These are phyloP conservation scores for Annona squamosa DNA, from an alignment of 164 flowering plant species.

Conservation along the genomic window DNA sequence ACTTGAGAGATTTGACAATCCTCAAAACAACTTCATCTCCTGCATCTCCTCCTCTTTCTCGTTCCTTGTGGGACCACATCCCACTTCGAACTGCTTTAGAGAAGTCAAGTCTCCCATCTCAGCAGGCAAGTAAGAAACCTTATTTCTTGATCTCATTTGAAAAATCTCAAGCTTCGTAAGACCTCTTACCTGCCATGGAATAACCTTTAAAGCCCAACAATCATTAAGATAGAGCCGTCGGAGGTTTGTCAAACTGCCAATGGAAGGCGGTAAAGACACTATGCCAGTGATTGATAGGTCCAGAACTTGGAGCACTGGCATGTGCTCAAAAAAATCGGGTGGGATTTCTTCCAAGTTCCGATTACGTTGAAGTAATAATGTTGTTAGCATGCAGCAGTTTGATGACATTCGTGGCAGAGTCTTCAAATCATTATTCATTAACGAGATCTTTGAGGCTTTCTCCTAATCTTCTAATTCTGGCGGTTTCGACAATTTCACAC, in stretches of 20 bases:
- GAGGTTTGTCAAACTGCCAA: background rate
- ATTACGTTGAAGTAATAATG: constrained; percentile 22
- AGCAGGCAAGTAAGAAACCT: background rate
- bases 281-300: background rate
- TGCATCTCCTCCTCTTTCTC: too few species aligned
- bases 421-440: constrained; percentile 9
- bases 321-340: constrained; percentile 14
- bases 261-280: background rate
- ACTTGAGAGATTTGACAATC: too few species aligned
- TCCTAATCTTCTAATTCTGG: constrained; percentile 13
- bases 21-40: too few species aligned
- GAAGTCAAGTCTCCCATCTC: background rate
- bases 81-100: background rate
- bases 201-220: background rate
- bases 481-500: background rate
- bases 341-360: constrained; percentile 5
- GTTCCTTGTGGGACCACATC: too few species aligned
- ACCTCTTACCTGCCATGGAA: background rate
- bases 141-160: background rate
- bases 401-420: constrained; percentile 12
- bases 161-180: background rate
- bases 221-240: background rate
- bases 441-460: constrained; percentile 11
- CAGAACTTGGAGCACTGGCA: constrained; percentile 12
- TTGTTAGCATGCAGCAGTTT: constrained; percentile 11